phyloP scores from a whole-genome alignment of 176 grass and related monocot species.

The Musa beccarii region DNA sequence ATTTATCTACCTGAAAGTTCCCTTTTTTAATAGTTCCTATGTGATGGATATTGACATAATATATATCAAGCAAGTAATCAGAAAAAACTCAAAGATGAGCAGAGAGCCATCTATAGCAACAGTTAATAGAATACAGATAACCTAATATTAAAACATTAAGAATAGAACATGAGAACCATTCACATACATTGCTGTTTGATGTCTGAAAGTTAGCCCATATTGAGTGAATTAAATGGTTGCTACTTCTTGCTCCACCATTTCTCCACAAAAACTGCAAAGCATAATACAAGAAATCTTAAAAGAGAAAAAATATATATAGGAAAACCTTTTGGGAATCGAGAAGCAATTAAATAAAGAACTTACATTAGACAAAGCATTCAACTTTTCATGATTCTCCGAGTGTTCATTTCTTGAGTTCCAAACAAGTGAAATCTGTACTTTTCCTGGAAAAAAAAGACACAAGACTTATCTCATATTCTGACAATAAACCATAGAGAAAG shows the following conservation, averaged over 20 bases:
- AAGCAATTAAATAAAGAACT: slow-evolving; percentile 24
- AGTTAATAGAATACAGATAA: background rate
- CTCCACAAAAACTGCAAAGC: slow-evolving; percentile 69
- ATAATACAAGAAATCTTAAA: slow-evolving; percentile 9
- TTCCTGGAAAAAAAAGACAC: slow-evolving; percentile 37
- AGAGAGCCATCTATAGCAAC: background rate
- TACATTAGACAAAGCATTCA: slow-evolving; percentile 72
- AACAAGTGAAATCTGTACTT: slow-evolving; percentile 88
- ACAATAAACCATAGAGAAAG: background rate
- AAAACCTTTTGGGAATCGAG: background rate
- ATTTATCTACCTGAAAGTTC: no score
- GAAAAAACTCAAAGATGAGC: background rate
- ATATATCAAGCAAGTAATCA: background rate
- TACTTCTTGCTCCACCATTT: slow-evolving; percentile 61
- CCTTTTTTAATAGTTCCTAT: background rate
- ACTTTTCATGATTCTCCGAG: slow-evolving; percentile 49
- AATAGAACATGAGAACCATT: background rate
- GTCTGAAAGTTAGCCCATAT: slow-evolving; percentile 97
- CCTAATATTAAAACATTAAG: background rate
- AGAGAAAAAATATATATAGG: background rate
- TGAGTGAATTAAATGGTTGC: slow-evolving; percentile 68
- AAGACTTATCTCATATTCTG: background rate
- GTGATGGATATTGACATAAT: background rate
- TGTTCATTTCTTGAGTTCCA: slow-evolving; percentile 89
- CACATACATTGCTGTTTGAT: slow-evolving; percentile 77